phyloP scores from a whole-genome alignment of 129 eudicot species.

The Artemisia argyi region DNA sequence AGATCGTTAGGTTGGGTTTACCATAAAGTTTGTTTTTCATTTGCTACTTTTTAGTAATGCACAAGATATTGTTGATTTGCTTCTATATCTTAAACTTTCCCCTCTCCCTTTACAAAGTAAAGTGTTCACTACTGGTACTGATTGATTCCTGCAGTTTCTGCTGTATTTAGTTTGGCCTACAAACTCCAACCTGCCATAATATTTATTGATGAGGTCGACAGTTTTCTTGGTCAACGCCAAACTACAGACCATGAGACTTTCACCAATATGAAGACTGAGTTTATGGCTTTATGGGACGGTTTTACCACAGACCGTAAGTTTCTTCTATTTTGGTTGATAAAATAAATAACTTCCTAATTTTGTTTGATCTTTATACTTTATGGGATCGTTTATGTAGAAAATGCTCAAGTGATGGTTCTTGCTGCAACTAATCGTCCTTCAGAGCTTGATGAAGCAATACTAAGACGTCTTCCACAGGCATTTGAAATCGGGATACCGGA shows the following conservation, averaged over 20 bases:
- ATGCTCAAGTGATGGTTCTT: slow-evolving; percentile 88
- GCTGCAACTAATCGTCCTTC: slow-evolving; percentile 97
- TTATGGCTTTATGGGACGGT: slow-evolving; percentile 95
- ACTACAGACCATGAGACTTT: slow-evolving; percentile 78
- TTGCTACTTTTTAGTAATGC: slow-evolving; percentile 1
- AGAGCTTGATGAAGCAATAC: slow-evolving; percentile 93
- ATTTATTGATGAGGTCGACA: slow-evolving; percentile 91
- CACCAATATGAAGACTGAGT: slow-evolving; percentile 88
- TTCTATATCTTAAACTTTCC: not conserved
- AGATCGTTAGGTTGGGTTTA: no score
- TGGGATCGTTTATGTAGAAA: slow-evolving; percentile 41
- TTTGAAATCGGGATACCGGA: slow-evolving; percentile 85
- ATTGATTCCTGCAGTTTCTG: slow-evolving; percentile 62
- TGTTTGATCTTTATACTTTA: not conserved
- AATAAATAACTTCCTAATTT: not conserved
- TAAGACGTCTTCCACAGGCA: slow-evolving; percentile 87
- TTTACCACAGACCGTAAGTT: slow-evolving; percentile 90
- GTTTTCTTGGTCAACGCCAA: slow-evolving; percentile 88
- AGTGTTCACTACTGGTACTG: slow-evolving; percentile 15
- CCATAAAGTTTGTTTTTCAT: no score
- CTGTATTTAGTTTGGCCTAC: slow-evolving; percentile 84
- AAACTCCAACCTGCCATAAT: slow-evolving; percentile 95
- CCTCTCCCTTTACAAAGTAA: not conserved
- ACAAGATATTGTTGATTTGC: slow-evolving; percentile 3
- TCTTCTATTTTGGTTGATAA: no score